phyloP scores from a whole-genome alignment of 2,329 filamentous ascomycete species.

The Cladosporium sp. region DNA sequence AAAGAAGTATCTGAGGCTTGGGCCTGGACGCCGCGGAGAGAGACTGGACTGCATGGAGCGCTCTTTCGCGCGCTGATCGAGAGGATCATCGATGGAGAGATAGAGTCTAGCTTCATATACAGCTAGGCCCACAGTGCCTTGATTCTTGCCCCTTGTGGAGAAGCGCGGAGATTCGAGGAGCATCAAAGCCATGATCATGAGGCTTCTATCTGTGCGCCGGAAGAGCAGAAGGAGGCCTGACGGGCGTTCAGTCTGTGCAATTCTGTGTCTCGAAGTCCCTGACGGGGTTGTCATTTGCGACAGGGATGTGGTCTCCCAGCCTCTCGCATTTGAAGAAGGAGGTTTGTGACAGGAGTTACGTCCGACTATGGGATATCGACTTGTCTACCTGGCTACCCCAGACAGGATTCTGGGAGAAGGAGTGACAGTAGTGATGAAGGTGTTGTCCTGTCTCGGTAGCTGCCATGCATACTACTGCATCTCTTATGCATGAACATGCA shows the following conservation, averaged over 20 bases:
- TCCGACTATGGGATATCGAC: background rate
- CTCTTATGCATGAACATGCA: no score
- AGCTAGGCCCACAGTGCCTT: background rate
- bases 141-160: background rate
- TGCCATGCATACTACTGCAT: background rate
- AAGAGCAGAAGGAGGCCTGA: background rate
- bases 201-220: background rate
- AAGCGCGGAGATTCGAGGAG: background rate
- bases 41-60: background rate
- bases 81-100: no score
- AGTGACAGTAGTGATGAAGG: background rate
- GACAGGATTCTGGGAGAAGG: background rate
- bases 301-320: constrained; percentile 4
- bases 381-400: background rate
- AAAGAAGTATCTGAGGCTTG: background rate
- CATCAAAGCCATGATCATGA: no score
- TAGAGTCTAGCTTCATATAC: no score
- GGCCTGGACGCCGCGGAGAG: constrained; percentile 2
- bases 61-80: no score
- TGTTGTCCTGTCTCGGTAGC: constrained; percentile 7
- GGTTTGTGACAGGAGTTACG: background rate
- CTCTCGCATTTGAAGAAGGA: constrained; percentile 7
- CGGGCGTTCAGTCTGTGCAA: background rate
- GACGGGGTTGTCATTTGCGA: background rate
- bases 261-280: background rate